phyloP scores from a whole-genome alignment of 169 alveolate species.

The Plasmodium sp. region DNA sequence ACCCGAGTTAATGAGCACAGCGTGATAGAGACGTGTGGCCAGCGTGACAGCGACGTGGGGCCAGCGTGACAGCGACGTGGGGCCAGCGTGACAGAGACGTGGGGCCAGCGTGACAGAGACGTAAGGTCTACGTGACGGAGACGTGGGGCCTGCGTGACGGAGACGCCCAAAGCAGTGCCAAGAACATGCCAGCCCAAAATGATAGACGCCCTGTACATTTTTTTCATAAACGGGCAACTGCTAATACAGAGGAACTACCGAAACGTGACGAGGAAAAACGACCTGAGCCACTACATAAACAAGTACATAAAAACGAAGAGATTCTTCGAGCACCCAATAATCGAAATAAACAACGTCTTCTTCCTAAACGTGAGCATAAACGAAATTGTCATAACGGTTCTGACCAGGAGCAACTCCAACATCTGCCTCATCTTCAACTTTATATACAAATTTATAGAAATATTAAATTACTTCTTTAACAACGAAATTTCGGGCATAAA shows the following conservation, averaged over 20 bases:
- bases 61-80: neutral
- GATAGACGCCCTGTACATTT: slow-evolving; percentile 52
- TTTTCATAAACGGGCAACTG: slow-evolving; percentile 48
- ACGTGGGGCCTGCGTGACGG: too few relatives aligned
- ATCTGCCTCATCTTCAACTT: slow-evolving; percentile 56
- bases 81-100: neutral
- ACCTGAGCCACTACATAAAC: slow-evolving; percentile 20
- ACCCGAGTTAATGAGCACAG: neutral
- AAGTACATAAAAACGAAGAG: slow-evolving; percentile 62
- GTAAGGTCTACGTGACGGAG: too few relatives aligned
- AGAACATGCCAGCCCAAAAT: slow-evolving; percentile 7
- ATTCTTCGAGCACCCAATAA: slow-evolving; percentile 48
- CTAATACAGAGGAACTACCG: slow-evolving; percentile 57
- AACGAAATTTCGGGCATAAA: slow-evolving; percentile 63
- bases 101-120: neutral
- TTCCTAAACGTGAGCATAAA: slow-evolving; percentile 51
- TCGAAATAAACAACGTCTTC: slow-evolving; percentile 67
- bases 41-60: neutral
- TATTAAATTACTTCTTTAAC: slow-evolving; percentile 49
- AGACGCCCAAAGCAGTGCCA: neutral
- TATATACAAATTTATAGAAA: slow-evolving; percentile 68
- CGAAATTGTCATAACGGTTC: slow-evolving; percentile 59
- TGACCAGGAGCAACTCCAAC: slow-evolving; percentile 40
- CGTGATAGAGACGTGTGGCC: neutral
- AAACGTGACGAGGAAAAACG: slow-evolving; percentile 11